Base-by-base conservation (phyloP, 495 filamentous ascomycete species). In the Xylaria telfairii region DNA sequence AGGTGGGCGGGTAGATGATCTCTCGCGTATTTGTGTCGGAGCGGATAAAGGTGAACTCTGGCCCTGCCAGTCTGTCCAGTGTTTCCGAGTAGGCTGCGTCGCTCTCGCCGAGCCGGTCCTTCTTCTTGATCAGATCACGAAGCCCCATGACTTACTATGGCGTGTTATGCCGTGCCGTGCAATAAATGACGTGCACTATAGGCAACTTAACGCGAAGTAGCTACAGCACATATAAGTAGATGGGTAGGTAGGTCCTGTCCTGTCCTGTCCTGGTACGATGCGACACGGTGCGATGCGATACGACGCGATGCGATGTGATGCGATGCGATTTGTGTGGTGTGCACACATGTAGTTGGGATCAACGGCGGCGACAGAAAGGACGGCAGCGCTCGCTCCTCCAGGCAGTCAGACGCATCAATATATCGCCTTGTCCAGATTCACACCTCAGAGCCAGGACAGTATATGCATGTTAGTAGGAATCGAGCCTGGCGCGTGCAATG, bases 31-130 rank as follows among this genome's bases (percentile, higher is more conserved):
- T 83, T 15, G 95, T 97, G 77, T 95, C 93, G 69, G 91, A 90
- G 53, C 95, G 90, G 71, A 96, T 85, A 84, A 98, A 92, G 69
- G 86, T 94, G 82, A 98, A 92, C 76, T 91, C 89, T 67, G 93
- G 92, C 1, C 87, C 81, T 42, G 72, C 76, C 13, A 76, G 82
- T 70, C 71, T 78, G 65, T 73, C 67, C 67, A 74, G 59, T 47
- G 72, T 70, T 64, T 69, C 74, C 70, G 73, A 75, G 71, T 79
- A 78, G 71, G 73, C 75, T 46, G 72, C 65, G 56, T 78, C 76
- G 69, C 77, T 74, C 46, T 83, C 78, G 51, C 75, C 81, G 41
- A 79, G 46, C 59, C 70, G 73, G 47, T 92, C 87, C 78, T 91
- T 91, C 82, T 91, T 94, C 81, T 90, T 92, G 65, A 95, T 83